Percentiles rank a stretch among this genome's conserved stretches.
These are phyloP conservation scores for Elasticomyces elasticus DNA, from an alignment of 495 filamentous ascomycete genomes.

Conservation along the genomic window DNA sequence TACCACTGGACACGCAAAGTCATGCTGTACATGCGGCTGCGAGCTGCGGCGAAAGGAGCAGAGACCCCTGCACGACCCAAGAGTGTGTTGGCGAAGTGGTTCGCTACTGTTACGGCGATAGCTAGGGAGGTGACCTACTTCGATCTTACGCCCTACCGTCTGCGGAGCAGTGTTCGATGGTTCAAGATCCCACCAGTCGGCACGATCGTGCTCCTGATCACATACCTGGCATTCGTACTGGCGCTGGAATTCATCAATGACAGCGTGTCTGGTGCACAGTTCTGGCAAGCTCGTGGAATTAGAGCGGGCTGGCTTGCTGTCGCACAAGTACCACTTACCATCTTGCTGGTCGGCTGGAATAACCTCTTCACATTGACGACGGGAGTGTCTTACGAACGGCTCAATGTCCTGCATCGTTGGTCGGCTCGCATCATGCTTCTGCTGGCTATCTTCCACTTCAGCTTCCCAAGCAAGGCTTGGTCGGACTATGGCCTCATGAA, in stretches of 20 bases:
- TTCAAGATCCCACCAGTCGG: slow-evolving; percentile 6
- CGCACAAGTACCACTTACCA: slow-evolving; percentile 20
- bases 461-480: slow-evolving; percentile 12
- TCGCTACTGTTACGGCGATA: slow-evolving; percentile 18
- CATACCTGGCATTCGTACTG: slow-evolving; percentile 12
- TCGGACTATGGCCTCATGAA: slow-evolving; percentile 14
- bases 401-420: slow-evolving; percentile 24
- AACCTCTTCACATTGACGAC: slow-evolving; percentile 21
- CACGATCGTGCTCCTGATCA: not conserved
- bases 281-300: slow-evolving; percentile 13
- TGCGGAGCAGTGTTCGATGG: not conserved
- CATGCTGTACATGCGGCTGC: slow-evolving; percentile 2
- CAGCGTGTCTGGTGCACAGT: slow-evolving; percentile 11
- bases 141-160: slow-evolving; percentile 7
- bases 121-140: slow-evolving; percentile 14
- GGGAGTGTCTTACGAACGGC: slow-evolving; percentile 20
- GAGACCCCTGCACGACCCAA: slow-evolving; percentile 15
- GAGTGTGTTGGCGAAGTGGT: slow-evolving; percentile 1
- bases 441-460: slow-evolving; percentile 18
- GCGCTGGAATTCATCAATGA: slow-evolving; percentile 20
- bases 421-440: slow-evolving; percentile 18
- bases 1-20: slow-evolving; percentile 3
- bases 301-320: slow-evolving; percentile 19
- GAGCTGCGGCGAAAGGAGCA: slow-evolving; percentile 7
- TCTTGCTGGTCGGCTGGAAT: slow-evolving; percentile 21